These are phyloP conservation scores for Lipomyces oligophaga DNA, from an alignment of 805 yeast genomes.

Conservation along the genomic window DNA sequence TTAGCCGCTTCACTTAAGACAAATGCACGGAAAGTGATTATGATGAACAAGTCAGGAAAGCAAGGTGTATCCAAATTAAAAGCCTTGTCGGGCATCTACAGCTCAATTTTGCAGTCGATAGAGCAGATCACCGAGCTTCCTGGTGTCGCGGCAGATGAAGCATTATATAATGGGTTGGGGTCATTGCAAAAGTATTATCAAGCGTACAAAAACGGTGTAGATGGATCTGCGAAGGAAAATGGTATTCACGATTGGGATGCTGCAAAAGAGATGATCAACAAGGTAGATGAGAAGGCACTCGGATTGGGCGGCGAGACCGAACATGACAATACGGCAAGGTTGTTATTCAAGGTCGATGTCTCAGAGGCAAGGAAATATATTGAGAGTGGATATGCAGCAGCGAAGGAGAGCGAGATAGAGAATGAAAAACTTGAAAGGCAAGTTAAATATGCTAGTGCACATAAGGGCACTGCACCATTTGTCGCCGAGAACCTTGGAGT, in stretches of 20 bases:
- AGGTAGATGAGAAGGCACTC: constrained; percentile 21
- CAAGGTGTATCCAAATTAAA: constrained; percentile 16
- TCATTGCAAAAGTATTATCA: constrained; percentile 48
- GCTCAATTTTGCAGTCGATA: constrained; percentile 51
- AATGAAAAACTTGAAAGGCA: constrained; percentile 1
- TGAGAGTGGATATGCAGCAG: constrained; percentile 4
- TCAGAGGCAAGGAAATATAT: constrained; percentile 18
- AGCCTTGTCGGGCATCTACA: constrained; percentile 47
- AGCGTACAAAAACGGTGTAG: constrained; percentile 30
- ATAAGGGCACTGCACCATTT: constrained; percentile 28
- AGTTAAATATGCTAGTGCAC: constrained; percentile 1
- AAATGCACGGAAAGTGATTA: constrained; percentile 10
- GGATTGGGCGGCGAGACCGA: constrained; percentile 11
- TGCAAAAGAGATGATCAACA: constrained; percentile 23
- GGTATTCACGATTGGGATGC: constrained; percentile 25
- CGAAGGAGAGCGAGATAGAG: constrained; percentile 14
- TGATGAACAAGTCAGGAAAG: constrained; percentile 1
- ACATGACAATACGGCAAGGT: constrained; percentile 5
- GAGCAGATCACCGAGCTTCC: constrained; percentile 72
- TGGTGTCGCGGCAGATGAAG: constrained; percentile 86
- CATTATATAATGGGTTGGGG: constrained; percentile 52
- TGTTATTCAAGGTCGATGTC: constrained; percentile 17
- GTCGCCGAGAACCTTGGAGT: constrained; percentile 47
- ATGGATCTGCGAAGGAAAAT: constrained; percentile 11
- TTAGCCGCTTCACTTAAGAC: constrained; percentile 14